Evolutionary conservation across 768 basidiomycete species (phyloP), one percentile per base, ranked within the genome.

Genomic region (Kwoniella sp.): DNA sequence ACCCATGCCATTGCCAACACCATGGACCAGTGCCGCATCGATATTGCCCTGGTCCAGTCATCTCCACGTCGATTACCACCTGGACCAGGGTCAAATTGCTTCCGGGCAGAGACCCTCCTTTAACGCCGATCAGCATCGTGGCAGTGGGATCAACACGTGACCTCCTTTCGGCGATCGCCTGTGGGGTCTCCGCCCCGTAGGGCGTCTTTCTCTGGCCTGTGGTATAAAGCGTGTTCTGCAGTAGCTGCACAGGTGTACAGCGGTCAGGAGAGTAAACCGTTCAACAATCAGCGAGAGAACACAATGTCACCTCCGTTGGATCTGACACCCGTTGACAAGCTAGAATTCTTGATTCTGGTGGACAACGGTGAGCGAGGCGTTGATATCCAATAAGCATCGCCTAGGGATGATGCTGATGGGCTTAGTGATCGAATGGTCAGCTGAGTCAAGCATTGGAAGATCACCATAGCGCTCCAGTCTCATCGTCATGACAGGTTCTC

Each of bases 391-490:
- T 33, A 7, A 17, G 25, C 42, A 20, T 28, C 25, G n/a, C 40
- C 12, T n/a, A 25, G 26, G 12, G 28, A 23, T 36, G 3, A 36
- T 25, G 22, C 43, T 45, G 34, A 47, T 22, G 22, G 22, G 15
- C 2, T 4, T 26, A 61, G 60, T 36, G 17, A 82, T 88, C 29
- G 88, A 89, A 83, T 89, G 88, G 87, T 84, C 58, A 39, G 62
- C 53, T 7, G 2, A 27, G n/a, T 28, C 6, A 22, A 15, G 11
- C 27, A 34, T 17, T 25, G 23, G 9, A 28, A 43, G 10, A 39
- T 39, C 9, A 27, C 14, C 38, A 41, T 14, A 17, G n/a, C n/a
- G n/a, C n/a, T n/a, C 23, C 38, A 25, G 17, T 17, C 26, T 36
- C 44, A 20, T 23, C 33, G 49, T 27, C n/a, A 36, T 37, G 23